Evolutionary conservation across 2,329 filamentous ascomycete genomes (phyloP).

Genomic region (Sarocladium brachiariae): DNA sequence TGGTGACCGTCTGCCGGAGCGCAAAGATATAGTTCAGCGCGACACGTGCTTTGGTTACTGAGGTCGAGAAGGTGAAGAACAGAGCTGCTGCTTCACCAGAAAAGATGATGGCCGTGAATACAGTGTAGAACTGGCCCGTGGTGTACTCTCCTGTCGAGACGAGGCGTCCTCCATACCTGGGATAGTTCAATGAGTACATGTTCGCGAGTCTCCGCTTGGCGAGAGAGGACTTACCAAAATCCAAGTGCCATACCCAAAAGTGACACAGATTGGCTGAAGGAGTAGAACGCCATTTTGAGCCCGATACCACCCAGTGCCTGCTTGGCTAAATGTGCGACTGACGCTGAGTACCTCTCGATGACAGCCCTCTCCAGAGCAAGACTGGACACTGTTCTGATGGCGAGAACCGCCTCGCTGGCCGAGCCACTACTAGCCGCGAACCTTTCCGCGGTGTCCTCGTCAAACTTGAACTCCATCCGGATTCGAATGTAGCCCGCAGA

Average conservation of each 20-base stretch:
- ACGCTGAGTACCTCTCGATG: conserved; percentile 26
- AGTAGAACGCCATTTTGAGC: conserved; percentile 34
- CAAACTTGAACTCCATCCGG: conserved; percentile 39
- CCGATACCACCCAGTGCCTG: conserved; percentile 23
- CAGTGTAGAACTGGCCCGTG: conserved; percentile 39
- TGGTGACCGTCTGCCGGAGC: conserved; percentile 26
- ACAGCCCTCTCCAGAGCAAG: conserved; percentile 39
- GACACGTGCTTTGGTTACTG: conserved; percentile 40
- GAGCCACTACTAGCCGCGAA: conserved; percentile 40
- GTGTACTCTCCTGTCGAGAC: conserved; percentile 40
- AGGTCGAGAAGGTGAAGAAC: conserved; percentile 40
- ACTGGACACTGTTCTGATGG: conserved; percentile 42
- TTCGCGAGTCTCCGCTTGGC: too few species aligned
- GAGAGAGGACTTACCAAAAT: conserved; percentile 25
- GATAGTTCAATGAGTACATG: too few species aligned
- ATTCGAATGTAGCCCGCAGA: conserved; percentile 40
- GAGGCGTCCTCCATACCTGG: conserved; percentile 32
- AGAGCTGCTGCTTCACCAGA: conserved; percentile 33
- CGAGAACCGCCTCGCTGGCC: conserved; percentile 42
- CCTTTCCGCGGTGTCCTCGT: conserved; percentile 34
- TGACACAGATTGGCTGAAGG: conserved; percentile 32
- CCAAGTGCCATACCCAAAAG: conserved; percentile 32
- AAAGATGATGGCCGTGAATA: conserved; percentile 44
- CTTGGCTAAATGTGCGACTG: conserved; percentile 24
- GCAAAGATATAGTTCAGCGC: conserved; percentile 43